Evolutionary conservation across 2,329 filamentous ascomycete genomes (phyloP).

Genomic region (Leptographium lundbergii): DNA sequence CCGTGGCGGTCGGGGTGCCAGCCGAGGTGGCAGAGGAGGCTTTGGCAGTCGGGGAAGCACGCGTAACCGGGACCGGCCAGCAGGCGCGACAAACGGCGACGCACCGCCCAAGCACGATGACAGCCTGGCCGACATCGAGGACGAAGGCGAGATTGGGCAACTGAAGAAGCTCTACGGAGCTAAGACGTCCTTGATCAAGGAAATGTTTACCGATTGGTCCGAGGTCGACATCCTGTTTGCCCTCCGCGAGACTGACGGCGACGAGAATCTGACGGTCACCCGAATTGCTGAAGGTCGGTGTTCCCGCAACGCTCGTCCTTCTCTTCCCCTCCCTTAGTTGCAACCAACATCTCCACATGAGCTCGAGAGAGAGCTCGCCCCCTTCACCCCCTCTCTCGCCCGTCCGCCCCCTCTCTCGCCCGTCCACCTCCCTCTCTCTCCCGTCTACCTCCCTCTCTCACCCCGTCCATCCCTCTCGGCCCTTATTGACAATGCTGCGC

Average conservation of each 20-base stretch:
- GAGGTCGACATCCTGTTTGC: conserved; percentile 90
- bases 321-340: too few species aligned
- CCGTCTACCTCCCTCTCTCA: background rate
- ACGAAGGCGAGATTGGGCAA: conserved; percentile 82
- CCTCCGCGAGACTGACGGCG: conserved; percentile 75
- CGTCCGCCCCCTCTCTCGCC: background rate
- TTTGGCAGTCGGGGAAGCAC: conserved; percentile 58
- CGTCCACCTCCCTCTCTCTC: background rate
- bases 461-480: background rate
- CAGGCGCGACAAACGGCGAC: conserved; percentile 61
- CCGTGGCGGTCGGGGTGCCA: conserved; percentile 74
- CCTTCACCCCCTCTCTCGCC: background rate
- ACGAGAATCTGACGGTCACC: conserved; percentile 61
- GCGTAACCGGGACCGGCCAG: conserved; percentile 42
- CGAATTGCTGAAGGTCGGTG: conserved; percentile 66
- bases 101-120: conserved; percentile 44
- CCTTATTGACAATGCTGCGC: background rate
- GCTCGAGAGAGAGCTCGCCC: background rate
- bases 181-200: conserved; percentile 72
- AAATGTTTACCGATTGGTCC: conserved; percentile 92
- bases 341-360: too few species aligned
- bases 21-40: conserved; percentile 72
- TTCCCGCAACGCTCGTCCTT: too few species aligned
- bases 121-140: conserved; percentile 48
- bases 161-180: conserved; percentile 80